Base-by-base conservation (phyloP, 2,329 filamentous ascomycete genomes). In the Ampelomyces quisqualis region DNA sequence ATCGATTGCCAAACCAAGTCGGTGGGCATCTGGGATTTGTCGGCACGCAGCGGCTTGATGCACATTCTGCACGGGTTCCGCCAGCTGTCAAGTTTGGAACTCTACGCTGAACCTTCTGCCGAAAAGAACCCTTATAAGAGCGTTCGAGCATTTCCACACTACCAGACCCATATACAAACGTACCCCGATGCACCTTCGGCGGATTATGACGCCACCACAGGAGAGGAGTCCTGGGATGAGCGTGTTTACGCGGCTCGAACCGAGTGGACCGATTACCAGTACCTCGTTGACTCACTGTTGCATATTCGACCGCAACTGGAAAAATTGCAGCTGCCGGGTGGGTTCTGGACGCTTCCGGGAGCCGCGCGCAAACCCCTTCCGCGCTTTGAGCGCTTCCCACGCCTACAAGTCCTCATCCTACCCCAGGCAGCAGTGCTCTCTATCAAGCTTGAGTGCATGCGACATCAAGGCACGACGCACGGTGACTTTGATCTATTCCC, bases 291-390 rank as follows among this genome's bases (percentile, higher is more conserved):
- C 14, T 32, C 21, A 4, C 15, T 52, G 10, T 7, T 41, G 8
- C 45, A 49, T 20, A n/a, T 52, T 3, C 34, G 45, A 3, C 34
- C 38, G 10, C 22, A 11, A 2, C 39, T 54, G 11, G 17, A 47
- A 10, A 26, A 10, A 7, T 17, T 54, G n/a, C 29, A 40, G 10
- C 21, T 52, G 2, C 51, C 48, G 7, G 48, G 48, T 2, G 51
- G 51, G 6, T 52, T 54, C 27, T 54, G 51, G 51, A 47, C 51
- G 1, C 35, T 51, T 9, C 48, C 48, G 6, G 45, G 48, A 5
- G 43, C 37, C 2, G 32, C 41, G 32, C 48, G 49, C 15, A 54
- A 54, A 29, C 48, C 49, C 0, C 18, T 54, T 21, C 51, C 51
- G 4, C 38, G 43, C 1, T 49, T 54, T 20, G 22, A 43, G 7